These are phyloP conservation scores for Heimioporus sp. DNA, from an alignment of 768 basidiomycete genomes.

Conservation along the genomic window DNA sequence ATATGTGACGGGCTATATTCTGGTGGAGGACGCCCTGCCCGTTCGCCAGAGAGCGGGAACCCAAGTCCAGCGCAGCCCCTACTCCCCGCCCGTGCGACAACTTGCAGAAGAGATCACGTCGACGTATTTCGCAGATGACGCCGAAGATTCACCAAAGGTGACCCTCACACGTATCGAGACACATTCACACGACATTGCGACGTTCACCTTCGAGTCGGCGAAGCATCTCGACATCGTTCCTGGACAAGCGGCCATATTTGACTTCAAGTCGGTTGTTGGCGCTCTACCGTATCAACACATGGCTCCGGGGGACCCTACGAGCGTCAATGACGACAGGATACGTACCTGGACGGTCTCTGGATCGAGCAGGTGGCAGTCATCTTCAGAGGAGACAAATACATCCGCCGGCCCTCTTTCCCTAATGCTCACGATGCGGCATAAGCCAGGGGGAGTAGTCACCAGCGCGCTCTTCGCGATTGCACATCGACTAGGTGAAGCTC, in stretches of 20 bases:
- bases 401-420: constrained; percentile 20
- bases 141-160: constrained; percentile 15
- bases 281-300: constrained; percentile 51
- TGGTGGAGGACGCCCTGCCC: constrained; percentile 55
- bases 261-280: constrained; percentile 53
- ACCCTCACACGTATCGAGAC: constrained; percentile 39
- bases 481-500: constrained; percentile 37
- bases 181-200: constrained; percentile 49
- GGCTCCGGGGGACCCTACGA: constrained; percentile 44
- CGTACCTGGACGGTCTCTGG: constrained; percentile 64
- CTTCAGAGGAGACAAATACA: background rate
- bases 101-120: constrained; percentile 47
- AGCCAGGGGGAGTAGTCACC: constrained; percentile 54
- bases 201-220: constrained; percentile 49
- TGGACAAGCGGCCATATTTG: constrained; percentile 56
- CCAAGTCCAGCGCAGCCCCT: constrained; percentile 40
- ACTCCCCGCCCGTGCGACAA: constrained; percentile 57
- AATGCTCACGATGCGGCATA: constrained; percentile 55
- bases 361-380: constrained; percentile 16
- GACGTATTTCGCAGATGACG: constrained; percentile 28
- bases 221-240: constrained; percentile 34
- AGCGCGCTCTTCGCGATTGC: constrained; percentile 51
- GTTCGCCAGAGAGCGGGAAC: constrained; percentile 43
- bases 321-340: constrained; percentile 63
- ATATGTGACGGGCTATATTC: constrained; percentile 48